Evolutionary conservation across 306 rosid genomes (phyloP).

Genomic region (Rosa multiflora): DNA sequence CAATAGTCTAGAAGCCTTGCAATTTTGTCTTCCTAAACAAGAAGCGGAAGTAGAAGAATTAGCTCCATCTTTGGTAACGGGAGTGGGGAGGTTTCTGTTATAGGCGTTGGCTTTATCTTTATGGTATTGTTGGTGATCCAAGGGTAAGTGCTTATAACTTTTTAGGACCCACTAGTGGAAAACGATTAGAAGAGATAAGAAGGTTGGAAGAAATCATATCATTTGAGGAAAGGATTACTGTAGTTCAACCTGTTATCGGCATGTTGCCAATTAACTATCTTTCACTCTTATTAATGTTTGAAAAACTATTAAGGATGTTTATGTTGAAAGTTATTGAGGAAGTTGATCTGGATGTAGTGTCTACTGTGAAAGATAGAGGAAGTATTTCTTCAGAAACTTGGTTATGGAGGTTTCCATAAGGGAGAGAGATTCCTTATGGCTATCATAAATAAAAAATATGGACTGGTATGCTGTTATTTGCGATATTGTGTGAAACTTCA

Average conservation of each 20-base stretch:
- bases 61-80: not conserved
- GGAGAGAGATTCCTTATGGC: not conserved
- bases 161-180: not conserved
- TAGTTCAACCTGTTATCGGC: not conserved
- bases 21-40: not conserved
- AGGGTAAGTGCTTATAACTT: not conserved
- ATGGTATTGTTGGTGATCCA: not conserved
- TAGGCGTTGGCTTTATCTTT: not conserved
- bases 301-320: no score
- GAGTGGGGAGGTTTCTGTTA: not conserved
- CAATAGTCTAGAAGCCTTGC: not conserved
- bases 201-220: not conserved
- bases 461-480: not conserved
- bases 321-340: no score
- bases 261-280: not conserved
- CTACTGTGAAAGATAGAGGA: not conserved
- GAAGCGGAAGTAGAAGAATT: not conserved
- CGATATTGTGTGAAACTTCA: not conserved
- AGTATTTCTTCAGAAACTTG: not conserved
- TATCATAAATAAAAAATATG: not conserved
- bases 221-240: not conserved
- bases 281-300: not conserved
- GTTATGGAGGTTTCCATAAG: not conserved
- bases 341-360: not conserved
- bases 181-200: not conserved